phyloP scores from a whole-genome alignment of 225 moss, liverwort and hornwort species.

The Bryum argenteum region DNA sequence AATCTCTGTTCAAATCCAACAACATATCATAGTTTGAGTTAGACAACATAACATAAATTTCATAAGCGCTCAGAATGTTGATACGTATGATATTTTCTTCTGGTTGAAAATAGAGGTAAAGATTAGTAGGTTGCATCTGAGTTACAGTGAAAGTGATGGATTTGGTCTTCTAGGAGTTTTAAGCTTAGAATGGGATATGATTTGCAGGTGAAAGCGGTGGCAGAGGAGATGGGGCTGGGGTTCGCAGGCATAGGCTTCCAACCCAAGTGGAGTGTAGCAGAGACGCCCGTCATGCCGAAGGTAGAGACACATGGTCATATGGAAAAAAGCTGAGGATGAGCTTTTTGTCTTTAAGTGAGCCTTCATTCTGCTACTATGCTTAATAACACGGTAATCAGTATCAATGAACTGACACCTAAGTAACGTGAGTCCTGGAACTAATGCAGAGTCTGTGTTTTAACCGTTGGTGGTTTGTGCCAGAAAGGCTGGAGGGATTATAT shows the following conservation, averaged over 20 bases:
- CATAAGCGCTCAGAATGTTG: too few species aligned
- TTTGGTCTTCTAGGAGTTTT: neutral
- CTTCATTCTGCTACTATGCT: neutral
- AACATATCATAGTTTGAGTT: too few species aligned
- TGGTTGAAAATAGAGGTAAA: too few species aligned
- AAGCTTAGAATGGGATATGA: too few species aligned
- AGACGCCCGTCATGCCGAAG: conserved; percentile 82
- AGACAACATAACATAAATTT: too few species aligned
- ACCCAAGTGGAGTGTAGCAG: conserved; percentile 84
- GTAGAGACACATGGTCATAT: conserved; percentile 29
- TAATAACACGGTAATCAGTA: too few species aligned
- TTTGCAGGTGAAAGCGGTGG: conserved; percentile 76
- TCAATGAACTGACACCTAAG: too few species aligned
- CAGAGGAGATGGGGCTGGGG: conserved; percentile 81
- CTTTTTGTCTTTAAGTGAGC: conserved; percentile 17
- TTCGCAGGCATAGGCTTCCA: conserved; percentile 84
- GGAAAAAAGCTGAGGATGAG: conserved; percentile 3
- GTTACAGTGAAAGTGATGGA: neutral
- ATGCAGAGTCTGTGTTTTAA: conserved; percentile 37
- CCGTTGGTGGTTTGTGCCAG: conserved; percentile 46
- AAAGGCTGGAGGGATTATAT: conserved; percentile 38
- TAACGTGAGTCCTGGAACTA: neutral
- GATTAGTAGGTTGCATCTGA: too few species aligned
- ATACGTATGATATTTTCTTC: too few species aligned
- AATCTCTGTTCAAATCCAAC: too few species aligned